These are phyloP conservation scores for Pythium brachiatum DNA, from an alignment of 352 stramenopile species.

Conservation along the genomic window DNA sequence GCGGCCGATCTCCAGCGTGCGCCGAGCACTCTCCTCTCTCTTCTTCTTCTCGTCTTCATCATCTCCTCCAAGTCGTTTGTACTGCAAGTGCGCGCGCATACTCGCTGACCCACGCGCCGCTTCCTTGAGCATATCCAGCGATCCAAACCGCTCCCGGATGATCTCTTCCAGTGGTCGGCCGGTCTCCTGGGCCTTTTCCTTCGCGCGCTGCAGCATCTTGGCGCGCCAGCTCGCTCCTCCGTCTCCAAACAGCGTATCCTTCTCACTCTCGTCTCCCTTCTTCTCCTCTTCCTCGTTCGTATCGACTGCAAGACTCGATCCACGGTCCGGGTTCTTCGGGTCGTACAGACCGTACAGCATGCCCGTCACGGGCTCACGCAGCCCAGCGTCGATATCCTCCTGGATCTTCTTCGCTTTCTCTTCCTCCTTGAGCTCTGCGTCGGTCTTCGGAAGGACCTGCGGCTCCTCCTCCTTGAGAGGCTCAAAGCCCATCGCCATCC, in stretches of 20 bases:
- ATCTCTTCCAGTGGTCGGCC: conserved; percentile 59
- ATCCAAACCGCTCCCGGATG: conserved; percentile 55
- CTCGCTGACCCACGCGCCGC: conserved; percentile 44
- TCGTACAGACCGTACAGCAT: conserved; percentile 83
- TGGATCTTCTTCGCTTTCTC: conserved; percentile 61
- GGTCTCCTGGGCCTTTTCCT: conserved; percentile 53
- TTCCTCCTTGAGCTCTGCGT: conserved; percentile 37
- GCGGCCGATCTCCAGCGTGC: conserved; percentile 38
- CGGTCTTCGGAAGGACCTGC: conserved; percentile 37
- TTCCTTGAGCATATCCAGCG: conserved; percentile 54
- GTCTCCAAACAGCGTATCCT: conserved; percentile 52
- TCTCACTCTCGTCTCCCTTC: conserved; percentile 14
- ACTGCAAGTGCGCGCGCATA: conserved; percentile 61
- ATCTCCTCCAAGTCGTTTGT: conserved; percentile 46
- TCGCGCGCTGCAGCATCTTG: conserved; percentile 79
- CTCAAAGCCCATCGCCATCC: conserved; percentile 83
- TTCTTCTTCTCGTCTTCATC: conserved; percentile 20
- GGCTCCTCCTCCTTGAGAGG: conserved; percentile 16
- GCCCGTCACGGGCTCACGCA: conserved; percentile 72
- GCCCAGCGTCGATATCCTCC: conserved; percentile 68
- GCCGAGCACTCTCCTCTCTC: conserved; percentile 14
- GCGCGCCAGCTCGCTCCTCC: conserved; percentile 77
- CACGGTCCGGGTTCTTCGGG: conserved; percentile 63
- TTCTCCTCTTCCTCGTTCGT: conserved; percentile 18
- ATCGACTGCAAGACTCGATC: conserved; percentile 22